Evolutionary conservation across 140 eudicot genomes (phyloP).

Genomic region (Stevia rebaudiana): DNA sequence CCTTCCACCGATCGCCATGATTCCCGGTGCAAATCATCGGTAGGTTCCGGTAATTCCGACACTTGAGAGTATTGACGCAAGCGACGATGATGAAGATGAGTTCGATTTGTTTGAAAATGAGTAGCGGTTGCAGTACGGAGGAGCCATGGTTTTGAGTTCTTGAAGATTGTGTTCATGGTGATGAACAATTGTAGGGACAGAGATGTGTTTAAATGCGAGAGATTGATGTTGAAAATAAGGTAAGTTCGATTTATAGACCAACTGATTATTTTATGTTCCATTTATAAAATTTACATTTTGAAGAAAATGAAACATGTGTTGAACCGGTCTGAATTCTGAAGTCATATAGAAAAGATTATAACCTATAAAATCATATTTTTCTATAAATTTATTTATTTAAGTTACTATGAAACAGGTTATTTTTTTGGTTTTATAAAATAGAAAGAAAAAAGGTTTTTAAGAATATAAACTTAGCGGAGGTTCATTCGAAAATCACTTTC

Average conservation of each 20-base stretch:
- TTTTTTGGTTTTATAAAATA: too few species aligned
- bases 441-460: too few species aligned
- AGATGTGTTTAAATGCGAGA: not conserved
- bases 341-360: not conserved
- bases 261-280: not conserved
- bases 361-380: not conserved
- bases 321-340: not conserved
- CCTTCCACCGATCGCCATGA: conserved; percentile 15
- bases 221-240: not conserved
- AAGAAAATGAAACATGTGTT: not conserved
- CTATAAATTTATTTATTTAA: too few species aligned
- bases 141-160: not conserved
- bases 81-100: not conserved
- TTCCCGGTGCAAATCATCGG: not conserved
- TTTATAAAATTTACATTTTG: too few species aligned
- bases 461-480: too few species aligned
- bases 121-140: not conserved
- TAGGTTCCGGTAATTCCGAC: not conserved
- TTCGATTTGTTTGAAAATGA: not conserved
- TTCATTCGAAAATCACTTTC: too few species aligned
- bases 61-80: not conserved
- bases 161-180: not conserved
- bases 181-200: not conserved
- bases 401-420: not conserved
- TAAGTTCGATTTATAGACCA: not conserved